These are phyloP conservation scores for Kodamaea fukazawae DNA, from an alignment of 805 yeast genomes.

Conservation along the genomic window DNA sequence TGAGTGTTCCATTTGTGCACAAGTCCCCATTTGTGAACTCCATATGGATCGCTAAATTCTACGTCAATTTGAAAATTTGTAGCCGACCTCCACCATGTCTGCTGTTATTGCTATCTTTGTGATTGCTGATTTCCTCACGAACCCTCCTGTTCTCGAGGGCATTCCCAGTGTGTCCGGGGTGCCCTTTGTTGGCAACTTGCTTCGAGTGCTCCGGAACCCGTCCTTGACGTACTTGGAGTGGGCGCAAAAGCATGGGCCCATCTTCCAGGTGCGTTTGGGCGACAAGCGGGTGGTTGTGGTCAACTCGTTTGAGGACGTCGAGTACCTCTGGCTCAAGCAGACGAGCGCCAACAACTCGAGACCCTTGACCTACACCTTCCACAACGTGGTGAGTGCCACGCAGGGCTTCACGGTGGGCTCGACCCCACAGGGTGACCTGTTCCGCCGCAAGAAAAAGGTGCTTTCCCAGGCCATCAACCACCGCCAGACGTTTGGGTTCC, in stretches of 20 bases:
- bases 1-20: no score
- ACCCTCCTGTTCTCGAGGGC: constrained; percentile 32
- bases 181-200: constrained; percentile 53
- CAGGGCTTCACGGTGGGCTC: constrained; percentile 65
- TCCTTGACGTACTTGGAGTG: constrained; percentile 47
- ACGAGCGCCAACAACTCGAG: constrained; percentile 60
- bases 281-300: constrained; percentile 56
- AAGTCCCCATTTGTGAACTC: background rate
- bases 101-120: no score
- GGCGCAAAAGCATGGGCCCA: constrained; percentile 38
- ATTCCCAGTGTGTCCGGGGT: constrained; percentile 44
- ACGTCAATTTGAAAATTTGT: no score
- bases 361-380: constrained; percentile 67
- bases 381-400: constrained; percentile 52
- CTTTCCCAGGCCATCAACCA: constrained; percentile 39
- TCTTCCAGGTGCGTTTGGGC: constrained; percentile 67
- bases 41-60: background rate
- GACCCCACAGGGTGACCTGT: constrained; percentile 55
- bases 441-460: constrained; percentile 45
- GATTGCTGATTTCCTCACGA: constrained; percentile 10
- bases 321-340: constrained; percentile 48
- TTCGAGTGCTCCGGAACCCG: constrained; percentile 47
- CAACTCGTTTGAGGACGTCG: constrained; percentile 58
- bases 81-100: no score
- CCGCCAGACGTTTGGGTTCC: constrained; percentile 33